These are phyloP conservation scores for Podospora pseudopauciseta DNA, from an alignment of 495 filamentous ascomycete species.

Conservation along the genomic window DNA sequence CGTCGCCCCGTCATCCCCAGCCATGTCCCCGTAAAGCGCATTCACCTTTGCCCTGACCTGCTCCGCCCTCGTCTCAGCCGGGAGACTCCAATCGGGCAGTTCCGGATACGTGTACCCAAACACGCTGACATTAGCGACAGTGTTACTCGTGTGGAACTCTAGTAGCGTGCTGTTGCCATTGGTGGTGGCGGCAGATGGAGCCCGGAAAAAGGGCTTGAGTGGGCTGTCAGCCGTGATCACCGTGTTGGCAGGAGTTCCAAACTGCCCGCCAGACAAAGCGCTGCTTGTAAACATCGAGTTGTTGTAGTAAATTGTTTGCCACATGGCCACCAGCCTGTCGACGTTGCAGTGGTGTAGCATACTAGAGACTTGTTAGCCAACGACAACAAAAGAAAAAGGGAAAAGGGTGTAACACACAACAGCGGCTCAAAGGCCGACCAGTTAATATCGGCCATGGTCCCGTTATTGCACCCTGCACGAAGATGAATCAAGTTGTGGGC, in stretches of 20 bases:
- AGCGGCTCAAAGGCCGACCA: slow-evolving; percentile 38
- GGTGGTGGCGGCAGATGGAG: not conserved
- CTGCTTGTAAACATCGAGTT: slow-evolving; percentile 25
- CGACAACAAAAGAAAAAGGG: not conserved
- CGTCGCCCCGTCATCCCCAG: not conserved
- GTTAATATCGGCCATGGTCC: slow-evolving; percentile 31
- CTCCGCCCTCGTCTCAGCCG: slow-evolving; percentile 21
- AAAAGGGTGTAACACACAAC: slow-evolving; percentile 29
- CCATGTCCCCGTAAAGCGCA: slow-evolving; percentile 28
- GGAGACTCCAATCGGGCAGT: slow-evolving; percentile 24
- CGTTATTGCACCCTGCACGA: slow-evolving; percentile 28
- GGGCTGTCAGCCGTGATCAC: slow-evolving; percentile 38
- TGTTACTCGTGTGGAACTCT: slow-evolving; percentile 40
- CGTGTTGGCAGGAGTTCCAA: slow-evolving; percentile 28
- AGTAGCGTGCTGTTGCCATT: slow-evolving; percentile 16
- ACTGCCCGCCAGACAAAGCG: slow-evolving; percentile 28
- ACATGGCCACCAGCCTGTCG: slow-evolving; percentile 47
- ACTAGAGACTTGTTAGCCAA: slow-evolving; percentile 15
- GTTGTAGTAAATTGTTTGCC: slow-evolving; percentile 37
- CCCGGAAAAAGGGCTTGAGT: slow-evolving; percentile 43
- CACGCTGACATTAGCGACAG: slow-evolving; percentile 24
- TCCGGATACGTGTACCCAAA: slow-evolving; percentile 52
- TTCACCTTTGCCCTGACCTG: slow-evolving; percentile 32
- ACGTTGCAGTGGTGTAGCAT: slow-evolving; percentile 47
- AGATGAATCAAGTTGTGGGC: slow-evolving; percentile 37